Conservation (phyloP, 331 rosid species). For the Rhamnella rubrinervis region DNA sequence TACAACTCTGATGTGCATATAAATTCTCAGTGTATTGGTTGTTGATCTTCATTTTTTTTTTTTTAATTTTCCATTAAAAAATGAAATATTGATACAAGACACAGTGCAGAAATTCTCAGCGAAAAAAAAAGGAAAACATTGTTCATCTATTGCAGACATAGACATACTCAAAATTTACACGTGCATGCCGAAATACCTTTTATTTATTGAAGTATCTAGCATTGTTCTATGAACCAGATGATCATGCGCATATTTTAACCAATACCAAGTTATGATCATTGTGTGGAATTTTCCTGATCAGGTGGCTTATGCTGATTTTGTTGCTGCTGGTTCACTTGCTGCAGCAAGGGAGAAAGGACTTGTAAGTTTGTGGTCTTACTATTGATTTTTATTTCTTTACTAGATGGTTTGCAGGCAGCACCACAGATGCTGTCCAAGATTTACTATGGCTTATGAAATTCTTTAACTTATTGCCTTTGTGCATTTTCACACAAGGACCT, state of each 20-base stretch:
- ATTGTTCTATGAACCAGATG: too few species aligned
- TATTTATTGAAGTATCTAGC: too few species aligned
- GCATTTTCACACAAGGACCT: too few species aligned
- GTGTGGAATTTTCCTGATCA: slow-evolving; percentile 27
- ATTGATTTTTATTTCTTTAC: slow-evolving; percentile 10
- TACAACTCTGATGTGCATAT: not conserved
- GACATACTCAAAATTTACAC: too few species aligned
- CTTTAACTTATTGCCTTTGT: not conserved
- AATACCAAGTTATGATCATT: not conserved
- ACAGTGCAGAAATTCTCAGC: not conserved
- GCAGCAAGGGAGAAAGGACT: slow-evolving; percentile 93
- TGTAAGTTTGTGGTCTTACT: slow-evolving; percentile 52
- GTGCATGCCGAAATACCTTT: too few species aligned
- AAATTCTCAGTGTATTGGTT: not conserved
- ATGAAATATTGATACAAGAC: not conserved
- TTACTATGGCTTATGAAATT: not conserved
- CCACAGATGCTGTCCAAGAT: not conserved
- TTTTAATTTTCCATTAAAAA: too few species aligned
- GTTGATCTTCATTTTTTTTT: not conserved
- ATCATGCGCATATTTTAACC: not conserved
- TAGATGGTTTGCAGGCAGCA: not conserved
- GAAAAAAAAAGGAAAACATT: too few species aligned
- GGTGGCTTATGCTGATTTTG: slow-evolving; percentile 84
- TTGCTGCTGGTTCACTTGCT: slow-evolving; percentile 83
- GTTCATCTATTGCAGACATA: too few species aligned